phyloP scores from a whole-genome alignment of 2,329 filamentous ascomycete species.

The Chrysoporthe deuterocubensis region DNA sequence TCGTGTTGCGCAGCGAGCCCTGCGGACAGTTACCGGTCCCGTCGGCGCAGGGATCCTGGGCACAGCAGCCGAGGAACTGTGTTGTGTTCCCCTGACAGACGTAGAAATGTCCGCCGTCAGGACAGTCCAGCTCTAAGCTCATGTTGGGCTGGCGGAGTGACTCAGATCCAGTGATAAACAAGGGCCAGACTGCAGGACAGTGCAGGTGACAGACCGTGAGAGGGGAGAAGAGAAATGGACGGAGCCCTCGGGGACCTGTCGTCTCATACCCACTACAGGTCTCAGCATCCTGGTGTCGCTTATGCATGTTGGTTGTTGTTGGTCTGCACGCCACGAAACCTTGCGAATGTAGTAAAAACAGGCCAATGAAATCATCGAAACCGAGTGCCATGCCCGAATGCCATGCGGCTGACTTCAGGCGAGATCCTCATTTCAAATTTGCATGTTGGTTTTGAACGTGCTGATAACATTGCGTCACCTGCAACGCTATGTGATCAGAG shows the following conservation, averaged over 20 bases:
- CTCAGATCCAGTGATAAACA: not conserved
- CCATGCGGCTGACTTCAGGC: not conserved
- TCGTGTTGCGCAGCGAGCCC: slow-evolving; percentile 34
- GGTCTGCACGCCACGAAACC: slow-evolving; percentile 5
- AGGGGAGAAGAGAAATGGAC: not conserved
- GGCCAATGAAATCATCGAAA: not conserved
- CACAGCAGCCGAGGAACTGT: slow-evolving; percentile 47
- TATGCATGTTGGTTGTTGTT: slow-evolving; percentile 23
- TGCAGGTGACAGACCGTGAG: not conserved
- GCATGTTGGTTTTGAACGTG: not conserved
- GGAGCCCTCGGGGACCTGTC: not conserved
- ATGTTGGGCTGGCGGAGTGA: slow-evolving; percentile 7
- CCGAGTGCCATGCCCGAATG: not conserved
- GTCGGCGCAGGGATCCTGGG: slow-evolving; percentile 40
- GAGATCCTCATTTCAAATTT: too few relatives aligned
- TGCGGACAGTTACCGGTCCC: slow-evolving; percentile 41
- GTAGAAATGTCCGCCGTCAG: slow-evolving; percentile 40
- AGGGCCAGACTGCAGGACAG: not conserved
- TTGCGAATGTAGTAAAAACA: not conserved
- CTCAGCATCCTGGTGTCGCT: not conserved
- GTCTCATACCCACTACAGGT: not conserved
- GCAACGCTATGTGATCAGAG: too few relatives aligned
- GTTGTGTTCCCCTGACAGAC: slow-evolving; percentile 38
- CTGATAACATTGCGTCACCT: not conserved
- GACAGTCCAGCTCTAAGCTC: slow-evolving; percentile 33